phyloP scores from a whole-genome alignment of 2,329 filamentous ascomycete genomes.

The Thermothelomyces thermophilus region DNA sequence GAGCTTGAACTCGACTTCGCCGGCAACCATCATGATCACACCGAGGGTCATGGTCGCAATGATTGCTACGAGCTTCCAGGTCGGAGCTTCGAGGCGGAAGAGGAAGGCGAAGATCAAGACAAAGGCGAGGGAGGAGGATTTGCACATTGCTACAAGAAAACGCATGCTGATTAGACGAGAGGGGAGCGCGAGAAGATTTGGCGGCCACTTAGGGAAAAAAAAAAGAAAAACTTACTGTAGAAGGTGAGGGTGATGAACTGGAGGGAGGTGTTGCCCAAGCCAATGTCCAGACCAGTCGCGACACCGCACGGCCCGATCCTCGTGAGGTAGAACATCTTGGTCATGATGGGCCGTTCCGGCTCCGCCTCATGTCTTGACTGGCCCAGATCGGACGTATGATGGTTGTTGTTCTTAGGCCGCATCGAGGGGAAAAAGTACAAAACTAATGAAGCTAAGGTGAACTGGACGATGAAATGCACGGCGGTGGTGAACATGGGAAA shows the following conservation, averaged over 20 bases:
- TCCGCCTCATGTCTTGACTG: slow-evolving; percentile 47
- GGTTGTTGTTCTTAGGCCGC: slow-evolving; percentile 54
- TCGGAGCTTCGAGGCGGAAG: slow-evolving; percentile 84
- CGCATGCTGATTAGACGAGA: background rate
- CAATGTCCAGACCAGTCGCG: slow-evolving; percentile 92
- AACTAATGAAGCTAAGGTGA: slow-evolving; percentile 67
- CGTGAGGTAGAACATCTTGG: slow-evolving; percentile 83
- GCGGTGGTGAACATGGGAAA: slow-evolving; percentile 94
- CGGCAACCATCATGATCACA: slow-evolving; percentile 97
- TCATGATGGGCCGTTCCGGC: slow-evolving; percentile 62
- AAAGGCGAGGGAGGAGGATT: slow-evolving; percentile 92
- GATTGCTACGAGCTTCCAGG: slow-evolving; percentile 76
- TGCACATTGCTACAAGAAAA: slow-evolving; percentile 74
- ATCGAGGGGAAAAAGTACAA: slow-evolving; percentile 78
- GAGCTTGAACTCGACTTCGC: slow-evolving; percentile 82
- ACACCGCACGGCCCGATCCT: slow-evolving; percentile 86
- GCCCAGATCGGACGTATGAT: slow-evolving; percentile 42
- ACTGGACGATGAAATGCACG: slow-evolving; percentile 94
- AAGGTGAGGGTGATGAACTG: slow-evolving; percentile 97
- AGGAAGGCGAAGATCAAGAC: slow-evolving; percentile 92
- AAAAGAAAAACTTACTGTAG: slow-evolving; percentile 69
- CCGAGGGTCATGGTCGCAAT: slow-evolving; percentile 88
- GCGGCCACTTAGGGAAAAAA: slow-evolving; percentile 18
- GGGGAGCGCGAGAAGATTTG: background rate
- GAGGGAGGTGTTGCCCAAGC: slow-evolving; percentile 88